phyloP scores from a whole-genome alignment of 495 filamentous ascomycete species.

The Lichina pygmaea region DNA sequence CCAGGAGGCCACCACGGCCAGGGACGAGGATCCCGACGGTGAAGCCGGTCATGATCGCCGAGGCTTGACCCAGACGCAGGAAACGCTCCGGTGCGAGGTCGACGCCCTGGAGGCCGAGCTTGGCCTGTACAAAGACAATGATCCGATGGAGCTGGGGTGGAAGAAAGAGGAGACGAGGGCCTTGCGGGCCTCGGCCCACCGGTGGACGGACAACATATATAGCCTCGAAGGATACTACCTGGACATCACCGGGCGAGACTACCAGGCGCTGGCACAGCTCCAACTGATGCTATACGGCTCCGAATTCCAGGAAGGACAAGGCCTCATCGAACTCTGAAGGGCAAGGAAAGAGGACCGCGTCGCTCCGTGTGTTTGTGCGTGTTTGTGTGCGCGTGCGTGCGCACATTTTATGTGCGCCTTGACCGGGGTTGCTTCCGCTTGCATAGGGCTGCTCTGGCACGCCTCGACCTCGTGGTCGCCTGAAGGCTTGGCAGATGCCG shows the following conservation, averaged over 20 bases:
- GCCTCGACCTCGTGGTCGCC: no score
- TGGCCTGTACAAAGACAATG: constrained; percentile 20
- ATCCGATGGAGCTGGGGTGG: constrained; percentile 23
- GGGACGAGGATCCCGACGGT: constrained; percentile 4
- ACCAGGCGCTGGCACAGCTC: constrained; percentile 21
- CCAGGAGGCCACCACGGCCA: constrained; percentile 4
- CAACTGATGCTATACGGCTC: constrained; percentile 30
- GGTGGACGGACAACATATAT: constrained; percentile 38
- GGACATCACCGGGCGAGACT: constrained; percentile 22
- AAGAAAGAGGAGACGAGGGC: constrained; percentile 21
- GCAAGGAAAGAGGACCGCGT: not conserved
- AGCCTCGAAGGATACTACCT: constrained; percentile 32
- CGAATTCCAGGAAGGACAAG: constrained; percentile 35
- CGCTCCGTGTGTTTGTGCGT: constrained; percentile 4
- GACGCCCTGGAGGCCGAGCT: constrained; percentile 13
- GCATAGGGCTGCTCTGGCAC: no score
- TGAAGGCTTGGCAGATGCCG: no score
- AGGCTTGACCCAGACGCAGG: not conserved
- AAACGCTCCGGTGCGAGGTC: not conserved
- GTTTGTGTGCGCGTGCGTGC: constrained; percentile 3
- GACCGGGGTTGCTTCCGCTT: no score
- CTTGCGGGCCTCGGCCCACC: constrained; percentile 20
- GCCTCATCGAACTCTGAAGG: constrained; percentile 24
- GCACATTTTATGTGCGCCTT: no score
- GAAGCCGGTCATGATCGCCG: constrained; percentile 1